Percentiles rank a stretch among this genome's conserved stretches.
phyloP scores from a whole-genome alignment of 768 basidiomycete genomes.

The Clitopilus hobsonii region DNA sequence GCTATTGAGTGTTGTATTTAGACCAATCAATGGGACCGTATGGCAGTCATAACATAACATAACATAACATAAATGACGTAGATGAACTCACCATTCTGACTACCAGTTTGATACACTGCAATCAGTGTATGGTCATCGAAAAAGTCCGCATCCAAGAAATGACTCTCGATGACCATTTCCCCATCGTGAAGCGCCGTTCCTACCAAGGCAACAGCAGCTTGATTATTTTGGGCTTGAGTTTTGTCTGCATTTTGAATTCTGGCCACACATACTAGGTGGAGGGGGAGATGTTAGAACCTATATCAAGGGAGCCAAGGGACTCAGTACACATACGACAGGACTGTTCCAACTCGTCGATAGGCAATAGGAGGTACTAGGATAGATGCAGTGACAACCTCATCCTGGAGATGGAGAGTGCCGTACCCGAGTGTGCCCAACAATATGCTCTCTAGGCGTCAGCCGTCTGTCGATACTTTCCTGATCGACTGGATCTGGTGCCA shows the following conservation, averaged over 20 bases:
- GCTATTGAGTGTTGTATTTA: conserved; percentile 33
- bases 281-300: conserved; percentile 12
- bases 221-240: conserved; percentile 29
- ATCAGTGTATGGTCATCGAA: conserved; percentile 73
- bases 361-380: conserved; percentile 52
- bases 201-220: conserved; percentile 48
- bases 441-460: conserved; percentile 42
- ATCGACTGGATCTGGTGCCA: neutral
- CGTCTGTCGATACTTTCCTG: neutral
- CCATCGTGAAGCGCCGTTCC: conserved; percentile 46
- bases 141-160: conserved; percentile 67
- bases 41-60: too few species aligned
- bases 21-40: conserved; percentile 25
- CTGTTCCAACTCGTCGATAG: conserved; percentile 35
- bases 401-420: too few species aligned
- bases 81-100: conserved; percentile 42
- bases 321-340: conserved; percentile 33
- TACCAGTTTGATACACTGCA: conserved; percentile 53
- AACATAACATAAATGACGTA: too few species aligned
- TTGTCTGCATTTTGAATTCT: conserved; percentile 46
- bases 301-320: too few species aligned
- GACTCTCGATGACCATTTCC: conserved; percentile 35
- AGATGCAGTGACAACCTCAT: too few species aligned
- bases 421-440: conserved; percentile 43
- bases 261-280: conserved; percentile 47